A percentile compares a stretch with the other conserved stretches of the same genome.
phyloP scores from a whole-genome alignment of 169 alveolate genomes.

The Pseudocohnilembus persalinus region DNA sequence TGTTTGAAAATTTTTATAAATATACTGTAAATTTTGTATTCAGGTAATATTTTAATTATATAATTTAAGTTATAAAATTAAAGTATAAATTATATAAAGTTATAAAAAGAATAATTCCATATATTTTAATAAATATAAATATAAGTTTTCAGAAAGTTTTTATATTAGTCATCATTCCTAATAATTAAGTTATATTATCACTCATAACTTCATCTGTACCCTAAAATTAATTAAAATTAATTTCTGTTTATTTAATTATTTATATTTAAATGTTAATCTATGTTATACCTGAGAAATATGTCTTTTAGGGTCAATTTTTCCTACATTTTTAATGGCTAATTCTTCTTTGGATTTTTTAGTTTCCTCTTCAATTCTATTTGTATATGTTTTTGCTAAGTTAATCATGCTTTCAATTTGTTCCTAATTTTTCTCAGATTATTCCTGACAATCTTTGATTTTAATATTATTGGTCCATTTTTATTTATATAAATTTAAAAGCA shows the following conservation, averaged over 20 bases:
- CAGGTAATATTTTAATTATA: too few species aligned
- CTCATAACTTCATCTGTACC: constrained; percentile 49
- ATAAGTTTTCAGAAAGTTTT: background rate
- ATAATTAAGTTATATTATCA: constrained; percentile 45
- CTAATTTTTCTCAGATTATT: constrained; percentile 72
- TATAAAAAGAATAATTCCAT: too few species aligned
- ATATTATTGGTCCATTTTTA: constrained; percentile 96
- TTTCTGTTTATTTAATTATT: background rate
- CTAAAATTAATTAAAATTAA: background rate
- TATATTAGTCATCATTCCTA: constrained; percentile 39
- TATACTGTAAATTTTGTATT: too few species aligned
- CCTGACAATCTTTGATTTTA: constrained; percentile 77
- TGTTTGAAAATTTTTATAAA: too few species aligned
- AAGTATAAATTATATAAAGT: too few species aligned
- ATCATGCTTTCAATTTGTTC: constrained; percentile 81
- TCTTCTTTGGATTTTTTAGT: constrained; percentile 94
- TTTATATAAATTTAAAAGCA: constrained; percentile 96
- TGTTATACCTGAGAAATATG: constrained; percentile 48
- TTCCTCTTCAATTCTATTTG: constrained; percentile 95
- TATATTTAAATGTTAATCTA: too few species aligned
- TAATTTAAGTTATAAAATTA: too few species aligned
- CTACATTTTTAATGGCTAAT: constrained; percentile 89
- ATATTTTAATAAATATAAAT: too few species aligned
- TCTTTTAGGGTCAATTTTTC: constrained; percentile 92
- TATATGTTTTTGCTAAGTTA: constrained; percentile 88